phyloP scores from a whole-genome alignment of 2,329 filamentous ascomycete genomes.

The Elsinoe arachidis region DNA sequence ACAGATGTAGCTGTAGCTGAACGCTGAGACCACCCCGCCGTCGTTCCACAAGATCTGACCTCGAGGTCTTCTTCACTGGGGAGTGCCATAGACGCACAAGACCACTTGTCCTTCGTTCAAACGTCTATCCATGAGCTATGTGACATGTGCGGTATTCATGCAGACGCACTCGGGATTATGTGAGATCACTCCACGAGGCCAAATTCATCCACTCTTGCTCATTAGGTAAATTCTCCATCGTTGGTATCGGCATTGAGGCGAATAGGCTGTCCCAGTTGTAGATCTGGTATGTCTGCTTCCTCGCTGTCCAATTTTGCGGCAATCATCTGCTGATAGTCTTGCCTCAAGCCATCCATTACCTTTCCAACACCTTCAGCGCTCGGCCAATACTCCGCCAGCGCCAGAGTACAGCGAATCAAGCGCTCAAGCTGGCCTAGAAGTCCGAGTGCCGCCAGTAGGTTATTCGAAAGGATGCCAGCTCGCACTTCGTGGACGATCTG shows the following conservation, averaged over 20 bases:
- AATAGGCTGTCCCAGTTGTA: conserved; percentile 1
- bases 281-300: neutral
- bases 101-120: too few species aligned
- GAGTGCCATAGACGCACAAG: too few species aligned
- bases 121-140: too few species aligned
- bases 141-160: too few species aligned
- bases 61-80: neutral
- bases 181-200: neutral
- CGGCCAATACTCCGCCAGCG: conserved; percentile 1
- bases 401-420: neutral
- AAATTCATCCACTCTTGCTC: conserved; percentile 7
- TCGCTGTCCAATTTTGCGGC: neutral
- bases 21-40: too few species aligned
- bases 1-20: too few species aligned
- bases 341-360: neutral
- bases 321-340: conserved; percentile 5
- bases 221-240: neutral
- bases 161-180: neutral
- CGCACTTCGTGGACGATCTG: conserved; percentile 3
- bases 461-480: neutral
- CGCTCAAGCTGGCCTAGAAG: neutral
- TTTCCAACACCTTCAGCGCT: conserved; percentile 2
- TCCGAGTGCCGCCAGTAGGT: neutral
- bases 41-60: neutral
- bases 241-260: neutral